Conservation (phyloP, 495 filamentous ascomycete species). For the Ascodesmis nigricans region DNA sequence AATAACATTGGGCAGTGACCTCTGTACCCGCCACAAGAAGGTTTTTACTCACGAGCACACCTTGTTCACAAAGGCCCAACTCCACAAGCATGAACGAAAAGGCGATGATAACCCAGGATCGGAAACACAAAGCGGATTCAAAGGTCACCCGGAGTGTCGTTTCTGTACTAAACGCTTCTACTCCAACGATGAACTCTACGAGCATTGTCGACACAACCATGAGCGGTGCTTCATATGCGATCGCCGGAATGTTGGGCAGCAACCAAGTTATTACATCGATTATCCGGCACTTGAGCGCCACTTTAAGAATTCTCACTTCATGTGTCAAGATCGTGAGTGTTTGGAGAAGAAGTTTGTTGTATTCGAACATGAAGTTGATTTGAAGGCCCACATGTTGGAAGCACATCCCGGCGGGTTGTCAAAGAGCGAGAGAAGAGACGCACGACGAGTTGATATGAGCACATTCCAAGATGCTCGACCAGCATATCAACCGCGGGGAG, state of each 20-base stretch:
- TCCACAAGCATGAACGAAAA: constrained; percentile 67
- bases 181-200: constrained; percentile 81
- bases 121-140: constrained; percentile 84
- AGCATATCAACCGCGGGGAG: constrained; percentile 39
- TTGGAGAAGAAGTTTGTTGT: constrained; percentile 96
- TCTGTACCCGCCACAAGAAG: constrained; percentile 88
- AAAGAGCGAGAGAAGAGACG: constrained; percentile 69
- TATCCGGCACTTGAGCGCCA: constrained; percentile 67
- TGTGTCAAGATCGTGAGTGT: constrained; percentile 68
- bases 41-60: constrained; percentile 97
- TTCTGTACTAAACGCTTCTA: constrained; percentile 89
- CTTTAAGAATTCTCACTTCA: constrained; percentile 69
- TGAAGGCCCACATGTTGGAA: constrained; percentile 71
- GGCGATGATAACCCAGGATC: constrained; percentile 86
- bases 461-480: constrained; percentile 50
- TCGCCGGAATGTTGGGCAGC: constrained; percentile 38
- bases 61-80: constrained; percentile 60
- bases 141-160: constrained; percentile 79
- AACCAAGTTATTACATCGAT: constrained; percentile 73
- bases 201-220: constrained; percentile 77
- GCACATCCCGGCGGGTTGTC: constrained; percentile 52
- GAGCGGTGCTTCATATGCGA: constrained; percentile 94
- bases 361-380: constrained; percentile 78
- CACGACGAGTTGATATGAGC: constrained; percentile 66
- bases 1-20: constrained; percentile 31